Percentiles rank a stretch among this genome's conserved stretches.
These are phyloP conservation scores for Sarocladium oryzae DNA, from an alignment of 2,329 filamentous ascomycete genomes.

Conservation along the genomic window DNA sequence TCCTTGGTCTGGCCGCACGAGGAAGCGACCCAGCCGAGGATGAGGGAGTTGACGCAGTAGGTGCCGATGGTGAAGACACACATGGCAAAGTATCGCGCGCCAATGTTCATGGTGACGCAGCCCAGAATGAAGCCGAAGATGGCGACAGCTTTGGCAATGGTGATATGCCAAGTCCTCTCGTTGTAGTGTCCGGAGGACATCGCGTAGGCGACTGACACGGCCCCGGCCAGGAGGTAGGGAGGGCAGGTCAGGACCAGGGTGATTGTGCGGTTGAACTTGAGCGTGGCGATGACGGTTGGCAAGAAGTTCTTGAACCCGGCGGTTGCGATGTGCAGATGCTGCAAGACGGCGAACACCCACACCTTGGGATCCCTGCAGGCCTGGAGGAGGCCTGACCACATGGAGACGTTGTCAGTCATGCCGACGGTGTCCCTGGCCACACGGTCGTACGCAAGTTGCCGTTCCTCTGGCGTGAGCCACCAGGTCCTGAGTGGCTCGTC, in stretches of 20 bases:
- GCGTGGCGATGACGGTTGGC: constrained; percentile 1
- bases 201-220: constrained; percentile 17
- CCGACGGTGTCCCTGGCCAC: constrained; percentile 19
- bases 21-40: constrained; percentile 30
- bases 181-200: constrained; percentile 32
- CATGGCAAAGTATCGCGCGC: constrained; percentile 22
- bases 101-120: constrained; percentile 15
- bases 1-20: constrained; percentile 34
- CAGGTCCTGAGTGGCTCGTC: constrained; percentile 34
- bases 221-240: constrained; percentile 22
- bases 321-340: constrained; percentile 42
- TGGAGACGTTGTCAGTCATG: constrained; percentile 18
- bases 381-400: constrained; percentile 21
- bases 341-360: constrained; percentile 42
- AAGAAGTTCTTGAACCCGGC: constrained; percentile 35
- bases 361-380: constrained; percentile 34
- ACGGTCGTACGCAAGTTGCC: constrained; percentile 28
- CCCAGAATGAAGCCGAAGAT: constrained; percentile 29
- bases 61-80: constrained; percentile 16
- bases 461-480: constrained; percentile 36
- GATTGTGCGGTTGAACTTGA: constrained; percentile 32
- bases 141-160: constrained; percentile 30
- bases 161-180: constrained; percentile 37
- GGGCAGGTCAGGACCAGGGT: constrained; percentile 39
- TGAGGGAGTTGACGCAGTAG: constrained; percentile 30